Evolutionary conservation across 257 asterid genomes (phyloP), one percentile per base, ranked within the genome.

Genomic region (Solanum peruvianum): DNA sequence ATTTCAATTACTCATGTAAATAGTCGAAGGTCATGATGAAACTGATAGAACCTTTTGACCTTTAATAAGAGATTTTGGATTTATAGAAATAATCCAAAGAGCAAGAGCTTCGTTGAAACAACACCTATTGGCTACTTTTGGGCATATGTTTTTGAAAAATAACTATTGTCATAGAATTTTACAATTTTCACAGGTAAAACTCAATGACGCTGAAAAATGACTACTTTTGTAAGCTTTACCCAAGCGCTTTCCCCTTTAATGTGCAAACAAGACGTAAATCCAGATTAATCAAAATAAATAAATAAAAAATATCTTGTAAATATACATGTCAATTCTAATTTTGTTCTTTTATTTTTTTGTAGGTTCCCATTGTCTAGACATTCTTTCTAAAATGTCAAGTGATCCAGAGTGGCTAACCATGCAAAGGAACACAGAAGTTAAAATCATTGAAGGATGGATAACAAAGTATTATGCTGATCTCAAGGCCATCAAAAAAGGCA

Each of bases 281-380:
- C 1, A 9, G 1, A 72, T 37, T 21, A 72, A 72, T 37, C 3
- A 5, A 37, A 44, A 20, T 72, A 5, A 15, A 31, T 3, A 4
- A 4, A 31, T 29, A 37, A 37, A 37, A 37, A 5, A 37, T 71
- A 18, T 35, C 47, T 37, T 20, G 29, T 35, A 35, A 7, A 71
- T 72, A 42, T 77, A 52, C 62, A 27, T 20, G 49, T 72, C n/a
- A 77, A 77, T 25, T 77, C 37, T 77, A 25, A 76, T 14, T 78
- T 49, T 44, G 2, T 78, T 15, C 8, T 42, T 23, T 1, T 25
- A 25, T 11, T 6, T 41, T 64, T 77, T 29, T 87, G 86, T 85
- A 93, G 96, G 97, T 7, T 94, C 98, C 6, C 96, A 93, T 90
- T 93, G 96, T 86, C 77, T 94, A 88, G 97, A 95, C 89, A 87